Percentiles rank a stretch among this genome's conserved stretches.
These are phyloP conservation scores for Garcia nutans DNA, from an alignment of 345 rosid genomes.

Conservation along the genomic window DNA sequence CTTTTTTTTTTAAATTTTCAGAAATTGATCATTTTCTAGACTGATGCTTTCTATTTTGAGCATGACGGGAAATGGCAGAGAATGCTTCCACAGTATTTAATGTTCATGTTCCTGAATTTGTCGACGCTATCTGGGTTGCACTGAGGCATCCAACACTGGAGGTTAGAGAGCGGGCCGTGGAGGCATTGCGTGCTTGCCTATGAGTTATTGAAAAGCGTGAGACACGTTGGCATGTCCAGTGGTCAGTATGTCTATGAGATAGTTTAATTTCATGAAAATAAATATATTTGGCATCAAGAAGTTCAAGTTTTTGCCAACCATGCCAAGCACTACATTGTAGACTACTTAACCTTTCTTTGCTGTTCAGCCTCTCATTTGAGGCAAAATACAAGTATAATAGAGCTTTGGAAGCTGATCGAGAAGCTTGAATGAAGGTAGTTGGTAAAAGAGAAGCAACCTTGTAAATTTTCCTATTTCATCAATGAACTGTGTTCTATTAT, in stretches of 20 bases:
- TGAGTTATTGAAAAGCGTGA: slow-evolving; percentile 98
- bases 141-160: slow-evolving; percentile 87
- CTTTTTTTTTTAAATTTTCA: neutral
- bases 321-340: no score
- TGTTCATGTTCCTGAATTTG: slow-evolving; percentile 93
- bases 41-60: slow-evolving; percentile 13
- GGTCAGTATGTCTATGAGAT: slow-evolving; percentile 46
- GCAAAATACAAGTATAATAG: neutral
- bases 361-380: neutral
- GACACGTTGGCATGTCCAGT: slow-evolving; percentile 99
- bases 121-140: slow-evolving; percentile 99
- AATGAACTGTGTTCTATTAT: neutral
- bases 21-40: neutral
- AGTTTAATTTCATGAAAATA: neutral
- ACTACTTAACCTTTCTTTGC: no score
- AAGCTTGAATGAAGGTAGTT: neutral
- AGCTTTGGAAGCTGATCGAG: neutral
- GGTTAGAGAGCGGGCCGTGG: slow-evolving; percentile 91
- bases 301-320: neutral
- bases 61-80: slow-evolving; percentile 92
- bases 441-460: neutral
- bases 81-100: slow-evolving; percentile 98
- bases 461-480: neutral
- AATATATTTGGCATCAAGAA: neutral
- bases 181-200: slow-evolving; percentile 99